Evolutionary conservation across 805 yeast species (phyloP).

Genomic region (Yarrowia osloensis): DNA sequence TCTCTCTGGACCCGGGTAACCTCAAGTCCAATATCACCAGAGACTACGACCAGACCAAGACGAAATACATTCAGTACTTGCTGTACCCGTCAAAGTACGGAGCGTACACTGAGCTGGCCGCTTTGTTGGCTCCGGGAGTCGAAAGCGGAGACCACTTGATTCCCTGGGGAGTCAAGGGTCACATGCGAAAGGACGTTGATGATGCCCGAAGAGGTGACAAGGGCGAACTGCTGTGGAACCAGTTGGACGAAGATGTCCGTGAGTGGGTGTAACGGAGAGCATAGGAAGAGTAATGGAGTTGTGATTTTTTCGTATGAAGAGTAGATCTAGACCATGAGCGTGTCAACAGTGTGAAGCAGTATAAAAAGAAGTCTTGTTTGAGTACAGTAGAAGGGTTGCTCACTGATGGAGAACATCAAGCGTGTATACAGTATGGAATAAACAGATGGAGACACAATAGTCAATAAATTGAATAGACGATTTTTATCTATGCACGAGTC

Average conservation of each 20-base stretch:
- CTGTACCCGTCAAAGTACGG: constrained; percentile 44
- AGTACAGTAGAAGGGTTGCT: too few species aligned
- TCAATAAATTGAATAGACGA: too few species aligned
- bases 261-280: too few species aligned
- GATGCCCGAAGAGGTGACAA: constrained; percentile 42
- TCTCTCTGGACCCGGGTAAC: constrained; percentile 49
- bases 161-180: constrained; percentile 50
- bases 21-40: constrained; percentile 45
- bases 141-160: constrained; percentile 45
- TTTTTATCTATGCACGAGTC: too few species aligned
- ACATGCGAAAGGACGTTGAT: constrained; percentile 44
- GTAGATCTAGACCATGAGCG: too few species aligned
- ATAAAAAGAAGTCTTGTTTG: too few species aligned
- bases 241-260: constrained; percentile 42
- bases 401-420: too few species aligned
- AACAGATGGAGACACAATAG: too few species aligned
- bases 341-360: too few species aligned
- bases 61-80: constrained; percentile 12
- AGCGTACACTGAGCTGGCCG: constrained; percentile 50
- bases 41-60: constrained; percentile 23
- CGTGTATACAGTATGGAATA: too few species aligned
- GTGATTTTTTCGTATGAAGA: too few species aligned
- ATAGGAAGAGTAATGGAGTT: too few species aligned
- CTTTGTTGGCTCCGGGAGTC: constrained; percentile 47
- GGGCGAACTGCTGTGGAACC: constrained; percentile 45